A percentile compares a stretch with the other conserved stretches of the same genome.
Conservation (phyloP, 257 asterid genomes). For the Solanum bukasovii region DNA sequence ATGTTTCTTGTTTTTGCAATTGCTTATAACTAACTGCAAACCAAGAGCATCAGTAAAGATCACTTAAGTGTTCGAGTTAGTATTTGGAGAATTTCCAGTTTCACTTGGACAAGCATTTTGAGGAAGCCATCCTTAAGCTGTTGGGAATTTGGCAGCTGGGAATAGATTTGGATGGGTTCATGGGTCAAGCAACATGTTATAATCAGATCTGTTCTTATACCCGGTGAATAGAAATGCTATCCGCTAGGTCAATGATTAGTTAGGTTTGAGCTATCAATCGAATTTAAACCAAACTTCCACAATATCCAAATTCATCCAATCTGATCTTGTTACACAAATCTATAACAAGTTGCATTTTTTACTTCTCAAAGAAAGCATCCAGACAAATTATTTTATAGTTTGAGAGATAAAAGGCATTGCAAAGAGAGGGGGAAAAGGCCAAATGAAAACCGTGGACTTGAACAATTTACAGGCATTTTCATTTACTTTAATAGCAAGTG, state of each 20-base stretch:
- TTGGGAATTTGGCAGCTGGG: background rate
- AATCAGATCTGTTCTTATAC: background rate
- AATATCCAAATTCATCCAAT: background rate
- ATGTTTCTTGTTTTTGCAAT: background rate
- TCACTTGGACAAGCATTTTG: background rate
- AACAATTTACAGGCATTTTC: background rate
- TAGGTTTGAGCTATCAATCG: background rate
- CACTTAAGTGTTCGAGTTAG: background rate
- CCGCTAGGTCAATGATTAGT: background rate
- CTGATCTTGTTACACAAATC: background rate
- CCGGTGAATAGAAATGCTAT: background rate
- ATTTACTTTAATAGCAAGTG: background rate
- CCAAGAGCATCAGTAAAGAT: background rate
- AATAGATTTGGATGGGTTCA: background rate
- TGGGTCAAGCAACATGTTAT: background rate
- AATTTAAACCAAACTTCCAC: background rate
- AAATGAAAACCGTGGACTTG: background rate
- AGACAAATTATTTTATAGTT: background rate
- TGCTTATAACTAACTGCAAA: background rate
- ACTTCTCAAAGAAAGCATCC: background rate
- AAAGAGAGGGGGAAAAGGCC: background rate
- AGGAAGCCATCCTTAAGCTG: background rate
- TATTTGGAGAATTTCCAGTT: background rate
- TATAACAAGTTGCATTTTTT: background rate
- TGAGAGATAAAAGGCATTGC: background rate